Evolutionary conservation across 169 alveolate species (phyloP), one percentile per base, ranked within the genome.

Genomic region (Perkinsus olseni): DNA sequence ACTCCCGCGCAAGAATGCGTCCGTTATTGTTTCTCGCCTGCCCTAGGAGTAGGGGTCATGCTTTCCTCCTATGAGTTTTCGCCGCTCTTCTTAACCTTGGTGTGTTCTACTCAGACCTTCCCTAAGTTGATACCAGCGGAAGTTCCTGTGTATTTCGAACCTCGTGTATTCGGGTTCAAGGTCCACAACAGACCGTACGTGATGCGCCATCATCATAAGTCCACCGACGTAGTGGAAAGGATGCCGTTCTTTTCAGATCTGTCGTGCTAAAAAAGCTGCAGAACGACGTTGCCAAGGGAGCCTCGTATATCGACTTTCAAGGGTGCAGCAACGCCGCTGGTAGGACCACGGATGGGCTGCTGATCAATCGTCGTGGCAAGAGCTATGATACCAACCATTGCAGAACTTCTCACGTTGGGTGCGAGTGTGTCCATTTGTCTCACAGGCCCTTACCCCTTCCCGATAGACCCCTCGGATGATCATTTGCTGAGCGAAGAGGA

Each of bases 161-260:
- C 98, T 50, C 95, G 96, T 92, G 94, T 97, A 0, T 95, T 93
- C 92, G 98, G 98, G 36, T 97, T 97, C 91, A 96, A 95, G 92
- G 74, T 97, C 48, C 96, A 96, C 91, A 95, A 95, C 91, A 96
- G 96, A 94, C 82, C 82, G 82, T 62, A 62, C 1, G 82, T 62
- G n/a, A n/a, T n/a, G n/a, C n/a, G n/a, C n/a, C n/a, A n/a, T n/a
- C n/a, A n/a, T 40, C 50, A 40, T 40, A 3, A 3, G 36, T 24
- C 82, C 4, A 24, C 82, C 37, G 37, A 21, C 31, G 36, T 13
- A 1, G 1, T 62, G 4, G 82, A 62, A 13, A 13, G 37, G 4
- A 1, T 0, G 82, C 1, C 31, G 82, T 13, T 62, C 34, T 4
- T 3, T 62, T 8, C 17, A 62, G 82, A 62, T 62, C 82, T 0